Conservation (phyloP, 192 early-diverging fungal genomes). For the Dispira simplex region DNA sequence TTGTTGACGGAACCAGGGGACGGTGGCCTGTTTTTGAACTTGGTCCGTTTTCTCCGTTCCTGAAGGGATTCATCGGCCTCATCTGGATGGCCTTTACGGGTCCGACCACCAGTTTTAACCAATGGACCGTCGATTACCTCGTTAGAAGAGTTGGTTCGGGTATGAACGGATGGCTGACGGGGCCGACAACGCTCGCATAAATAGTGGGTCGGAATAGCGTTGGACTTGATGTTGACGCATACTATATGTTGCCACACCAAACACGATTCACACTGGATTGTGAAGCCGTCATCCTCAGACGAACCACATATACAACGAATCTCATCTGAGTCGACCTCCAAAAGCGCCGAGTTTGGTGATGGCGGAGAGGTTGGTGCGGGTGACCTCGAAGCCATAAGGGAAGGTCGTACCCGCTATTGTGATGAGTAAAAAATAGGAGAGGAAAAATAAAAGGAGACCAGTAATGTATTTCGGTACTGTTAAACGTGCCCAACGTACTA, state of each 20-base stretch:
- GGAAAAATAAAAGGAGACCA: too few species aligned
- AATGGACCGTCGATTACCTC: not conserved
- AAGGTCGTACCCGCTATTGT: too few species aligned
- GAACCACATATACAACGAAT: constrained; percentile 92
- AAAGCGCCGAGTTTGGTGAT: not conserved
- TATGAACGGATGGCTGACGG: constrained; percentile 1
- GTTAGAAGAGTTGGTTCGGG: not conserved
- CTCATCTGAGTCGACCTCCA: constrained; percentile 56
- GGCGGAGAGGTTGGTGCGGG: too few species aligned
- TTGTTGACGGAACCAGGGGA: not conserved
- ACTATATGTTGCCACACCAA: constrained; percentile 89
- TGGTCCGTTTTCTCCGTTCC: constrained; percentile 16
- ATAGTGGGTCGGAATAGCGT: constrained; percentile 72
- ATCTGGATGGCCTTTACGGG: constrained; percentile 11
- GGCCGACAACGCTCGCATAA: constrained; percentile 78
- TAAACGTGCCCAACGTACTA: too few species aligned
- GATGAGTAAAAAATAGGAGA: too few species aligned
- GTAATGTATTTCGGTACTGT: too few species aligned
- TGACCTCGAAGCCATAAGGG: too few species aligned
- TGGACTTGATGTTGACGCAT: constrained; percentile 55
- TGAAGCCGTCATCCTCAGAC: constrained; percentile 91
- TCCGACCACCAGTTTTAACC: too few species aligned
- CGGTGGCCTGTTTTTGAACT: constrained; percentile 3
- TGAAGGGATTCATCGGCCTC: constrained; percentile 11
- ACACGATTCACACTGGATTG: constrained; percentile 92